Base-by-base conservation (phyloP, 192 early-diverging fungal genomes). In the Linnemannia zychae region DNA sequence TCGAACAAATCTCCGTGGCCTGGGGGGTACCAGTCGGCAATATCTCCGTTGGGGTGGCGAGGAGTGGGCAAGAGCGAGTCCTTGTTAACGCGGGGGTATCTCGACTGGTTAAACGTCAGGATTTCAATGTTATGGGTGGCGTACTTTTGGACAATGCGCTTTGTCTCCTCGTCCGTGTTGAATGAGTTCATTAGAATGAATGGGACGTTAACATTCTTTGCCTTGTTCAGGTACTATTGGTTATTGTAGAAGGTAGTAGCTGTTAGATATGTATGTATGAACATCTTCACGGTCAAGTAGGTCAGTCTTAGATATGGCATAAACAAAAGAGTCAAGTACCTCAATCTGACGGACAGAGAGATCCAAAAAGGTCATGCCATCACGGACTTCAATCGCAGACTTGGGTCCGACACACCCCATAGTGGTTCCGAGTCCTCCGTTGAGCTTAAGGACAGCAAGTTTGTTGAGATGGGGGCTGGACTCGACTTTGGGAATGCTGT, bases 101-200 rank as follows among this genome's bases (percentile, higher is more conserved):
- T 92, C 65, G 93, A 95, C 90, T 99, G 99, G 92, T 99, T 99
- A 89, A 99, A 99, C 18, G 98, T 99, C 78, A 98, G 87, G 79
- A 99, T 95, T 81, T 95, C 92, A 68, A 99, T 92, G 78, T 97
- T 95, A 89, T 99, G 98, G 48, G 90, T 92, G 68, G 90, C 92
- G 91, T 99, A 99, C 89, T 99, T 99, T 93, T 99, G 99, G 80
- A 99, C 96, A 88, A 99, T 98, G 74, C 97, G 94, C 87, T 94
- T 92, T 60, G 99, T 99, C 86, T 99, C 99, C 20, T 95, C 95
- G 87, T 99, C 98, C 7, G 99, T 99, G 90, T 99, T 99, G 93
- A 99, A 99, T n/a, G 99, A 99, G 92, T 99, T 99, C 99, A 99
- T 99, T 67, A 99, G 91, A 74, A 99, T 98, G 80, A 99, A 94